Evolutionary conservation across 2,329 filamentous ascomycete genomes (phyloP), one percentile per base, ranked within the genome.

Genomic region (Colletotrichum melonis): DNA sequence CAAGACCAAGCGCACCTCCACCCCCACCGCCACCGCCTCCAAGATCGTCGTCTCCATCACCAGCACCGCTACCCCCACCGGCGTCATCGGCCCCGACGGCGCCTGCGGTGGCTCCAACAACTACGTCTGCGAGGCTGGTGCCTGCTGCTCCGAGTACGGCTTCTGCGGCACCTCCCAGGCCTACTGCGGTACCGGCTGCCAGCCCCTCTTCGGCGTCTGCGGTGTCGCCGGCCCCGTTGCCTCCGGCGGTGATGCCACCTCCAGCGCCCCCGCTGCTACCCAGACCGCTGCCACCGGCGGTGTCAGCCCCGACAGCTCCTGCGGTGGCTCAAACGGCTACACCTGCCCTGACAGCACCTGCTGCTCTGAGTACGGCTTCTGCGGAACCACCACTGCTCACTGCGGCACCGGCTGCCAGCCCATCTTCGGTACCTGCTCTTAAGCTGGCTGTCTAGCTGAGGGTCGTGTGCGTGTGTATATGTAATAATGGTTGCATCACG

Each of bases 351-450:
- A 5, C 5, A 52, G 49, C 14, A 75, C 59, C n/a, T 77, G 76
- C 74, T 77, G 76, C 75, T 73, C 68, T 24, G 35, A 73, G 57
- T 76, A 72, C 38, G 75, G 75, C 26, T 77, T 72, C 68, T 77
- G 76, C 58, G 76, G 76, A 19, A 64, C 49, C 52, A 76, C 75
- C 2, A 16, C 71, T 12, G 73, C 69, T 14, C 75, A 78, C 74
- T 78, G 76, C 65, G 65, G 66, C n/a, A 30, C 63, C 4, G 75
- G 75, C 16, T 74, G 67, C 60, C 71, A 67, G 64, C 69, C 75
- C 22, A 58, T 67, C 2, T 69, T 75, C 63, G 74, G 74, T 32
- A 60, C 52, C 14, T 75, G 74, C 66, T 46, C 59, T 19, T 73
- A 60, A 57, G 55, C 12, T 5, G 3, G 16, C 19, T 1, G 26